Conservation (phyloP, 805 yeast species). For the Saturnispora serradocipensis region DNA sequence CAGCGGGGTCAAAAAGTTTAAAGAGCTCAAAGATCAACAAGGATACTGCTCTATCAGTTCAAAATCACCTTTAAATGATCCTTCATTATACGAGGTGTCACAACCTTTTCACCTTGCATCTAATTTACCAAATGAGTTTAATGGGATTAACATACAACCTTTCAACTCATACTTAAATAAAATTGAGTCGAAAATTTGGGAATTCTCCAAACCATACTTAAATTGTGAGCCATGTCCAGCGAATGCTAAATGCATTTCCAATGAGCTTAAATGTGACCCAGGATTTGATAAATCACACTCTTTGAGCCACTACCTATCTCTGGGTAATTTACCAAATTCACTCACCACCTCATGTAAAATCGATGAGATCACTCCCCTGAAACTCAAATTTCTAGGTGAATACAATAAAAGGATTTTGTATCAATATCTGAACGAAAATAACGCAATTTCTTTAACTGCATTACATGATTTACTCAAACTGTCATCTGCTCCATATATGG, state of each 20-base stretch:
- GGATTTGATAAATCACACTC: conserved; percentile 49
- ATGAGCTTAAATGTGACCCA: conserved; percentile 59
- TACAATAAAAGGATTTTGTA: conserved; percentile 47
- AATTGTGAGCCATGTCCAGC: conserved; percentile 70
- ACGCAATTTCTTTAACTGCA: conserved; percentile 59
- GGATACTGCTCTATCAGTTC: conserved; percentile 61
- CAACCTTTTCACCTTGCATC: not conserved
- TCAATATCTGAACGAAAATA: conserved; percentile 53
- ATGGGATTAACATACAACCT: conserved; percentile 2
- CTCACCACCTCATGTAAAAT: not conserved
- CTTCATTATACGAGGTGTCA: not conserved
- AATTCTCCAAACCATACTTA: conserved; percentile 32
- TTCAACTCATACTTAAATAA: conserved; percentile 23
- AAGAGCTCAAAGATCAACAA: conserved; percentile 49
- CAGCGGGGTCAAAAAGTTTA: conserved; percentile 39
- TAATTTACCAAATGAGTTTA: not conserved
- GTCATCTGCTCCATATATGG: conserved; percentile 41
- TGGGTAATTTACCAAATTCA: not conserved
- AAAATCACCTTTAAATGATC: not conserved
- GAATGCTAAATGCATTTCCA: conserved; percentile 63
- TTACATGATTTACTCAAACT: conserved; percentile 50
- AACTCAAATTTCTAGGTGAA: conserved; percentile 63
- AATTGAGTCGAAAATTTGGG: conserved; percentile 34
- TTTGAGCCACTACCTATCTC: conserved; percentile 47
- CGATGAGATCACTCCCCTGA: conserved; percentile 36